These are phyloP conservation scores for Paramyrothecium roridum DNA, from an alignment of 2,329 filamentous ascomycete species.

Conservation along the genomic window DNA sequence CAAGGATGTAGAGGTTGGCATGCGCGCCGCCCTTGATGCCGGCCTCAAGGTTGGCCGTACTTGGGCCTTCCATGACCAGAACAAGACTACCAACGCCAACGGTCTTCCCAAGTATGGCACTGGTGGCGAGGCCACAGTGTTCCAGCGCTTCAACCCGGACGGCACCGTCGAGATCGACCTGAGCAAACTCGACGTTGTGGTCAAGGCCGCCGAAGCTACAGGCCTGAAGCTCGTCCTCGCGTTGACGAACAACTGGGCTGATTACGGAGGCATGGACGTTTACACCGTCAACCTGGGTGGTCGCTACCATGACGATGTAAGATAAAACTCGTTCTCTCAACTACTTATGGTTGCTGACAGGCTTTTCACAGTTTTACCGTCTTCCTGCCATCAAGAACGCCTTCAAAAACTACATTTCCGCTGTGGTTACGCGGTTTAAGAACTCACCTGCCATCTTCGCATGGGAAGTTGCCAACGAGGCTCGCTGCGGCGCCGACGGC, in stretches of 20 bases:
- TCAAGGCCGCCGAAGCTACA: conserved; percentile 53
- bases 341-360: conserved; percentile 18
- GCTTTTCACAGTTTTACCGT: conserved; percentile 44
- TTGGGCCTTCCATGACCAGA: conserved; percentile 64
- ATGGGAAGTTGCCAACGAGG: conserved; percentile 67
- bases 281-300: conserved; percentile 52
- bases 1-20: conserved; percentile 48
- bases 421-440: conserved; percentile 57
- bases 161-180: conserved; percentile 52
- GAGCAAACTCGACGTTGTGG: conserved; percentile 58
- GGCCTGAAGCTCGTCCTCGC: conserved; percentile 62
- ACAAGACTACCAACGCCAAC: conserved; percentile 25
- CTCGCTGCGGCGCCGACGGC: conserved; percentile 43
- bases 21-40: conserved; percentile 42
- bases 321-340: not conserved
- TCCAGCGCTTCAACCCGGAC: conserved; percentile 58
- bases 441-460: conserved; percentile 59
- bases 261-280: conserved; percentile 62
- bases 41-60: conserved; percentile 56
- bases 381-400: conserved; percentile 47
- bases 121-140: conserved; percentile 38
- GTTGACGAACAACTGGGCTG: conserved; percentile 67
- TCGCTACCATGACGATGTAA: conserved; percentile 33
- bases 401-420: conserved; percentile 56
- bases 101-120: conserved; percentile 10